Evolutionary conservation across 305 asterid species (phyloP).

Genomic region (Fraxinus ornus): DNA sequence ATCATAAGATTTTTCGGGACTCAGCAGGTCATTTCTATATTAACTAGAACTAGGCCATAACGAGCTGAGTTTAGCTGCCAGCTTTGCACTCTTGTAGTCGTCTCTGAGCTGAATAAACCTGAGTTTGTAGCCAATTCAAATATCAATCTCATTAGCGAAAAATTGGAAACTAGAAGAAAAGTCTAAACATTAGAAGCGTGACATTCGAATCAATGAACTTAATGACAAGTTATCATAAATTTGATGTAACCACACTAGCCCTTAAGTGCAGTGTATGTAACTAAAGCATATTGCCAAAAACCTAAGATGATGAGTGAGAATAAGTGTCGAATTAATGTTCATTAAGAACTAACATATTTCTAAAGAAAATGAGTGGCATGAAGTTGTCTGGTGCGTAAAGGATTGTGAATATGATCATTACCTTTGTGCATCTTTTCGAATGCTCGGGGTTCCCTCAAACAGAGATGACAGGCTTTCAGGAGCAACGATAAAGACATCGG

Average conservation of each 20-base stretch:
- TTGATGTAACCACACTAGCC: neutral
- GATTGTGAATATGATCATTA: slow-evolving; percentile 29
- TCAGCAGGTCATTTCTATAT: slow-evolving; percentile 4
- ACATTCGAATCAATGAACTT: neutral
- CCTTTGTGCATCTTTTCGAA: slow-evolving; percentile 94
- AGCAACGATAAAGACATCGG: too few species aligned
- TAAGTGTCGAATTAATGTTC: neutral
- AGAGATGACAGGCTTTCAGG: slow-evolving; percentile 90
- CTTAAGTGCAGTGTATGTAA: neutral
- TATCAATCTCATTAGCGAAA: neutral
- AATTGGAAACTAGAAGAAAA: neutral
- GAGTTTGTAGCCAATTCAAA: slow-evolving; percentile 30
- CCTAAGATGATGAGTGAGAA: neutral
- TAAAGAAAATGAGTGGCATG: neutral
- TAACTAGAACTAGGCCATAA: slow-evolving; percentile 52
- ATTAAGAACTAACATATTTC: neutral
- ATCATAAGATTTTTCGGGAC: neutral
- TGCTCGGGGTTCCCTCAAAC: slow-evolving; percentile 97
- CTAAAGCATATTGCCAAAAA: neutral
- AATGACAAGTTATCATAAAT: neutral
- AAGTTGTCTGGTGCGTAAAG: neutral
- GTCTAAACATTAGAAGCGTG: neutral
- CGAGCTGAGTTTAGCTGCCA: slow-evolving; percentile 78
- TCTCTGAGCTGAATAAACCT: slow-evolving; percentile 90
- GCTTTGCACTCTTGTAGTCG: slow-evolving; percentile 94